Evolutionary conservation across 768 basidiomycete species (phyloP), one percentile per base, ranked within the genome.

Genomic region (Royoungia palumana): DNA sequence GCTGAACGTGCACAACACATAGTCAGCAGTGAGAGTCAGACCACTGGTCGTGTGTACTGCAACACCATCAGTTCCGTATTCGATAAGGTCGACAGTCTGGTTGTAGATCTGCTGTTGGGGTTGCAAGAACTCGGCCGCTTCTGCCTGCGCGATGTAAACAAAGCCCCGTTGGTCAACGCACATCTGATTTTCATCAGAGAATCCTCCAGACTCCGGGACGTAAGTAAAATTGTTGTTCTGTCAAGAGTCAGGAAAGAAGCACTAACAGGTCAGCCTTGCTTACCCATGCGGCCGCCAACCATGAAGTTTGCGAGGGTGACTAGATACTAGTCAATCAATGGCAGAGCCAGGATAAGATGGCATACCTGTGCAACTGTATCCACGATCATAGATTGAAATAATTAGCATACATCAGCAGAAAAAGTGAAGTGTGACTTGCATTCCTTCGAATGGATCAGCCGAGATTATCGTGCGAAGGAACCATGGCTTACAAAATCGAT

Each of bases 1-100:
- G 51, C 83, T 85, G 65, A 87, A 87, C 0, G 85, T 87, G 53
- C 78, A 79, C 24, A 87, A 59, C 3, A 77, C 81, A 60, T 83
- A 80, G 44, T 84, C 77, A 14, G 75, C 82, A 16, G 63, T 68
- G 20, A 85, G 55, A 2, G 35, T 65, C 25, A 64, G 52, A 1
- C 79, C 81, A 46, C 74, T 66, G 1, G 64, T 53, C 25, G 83
- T 68, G 14, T 70, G 69, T 27, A 87, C 75, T 1, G 62, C 66
- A 16, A 81, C 81, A 3, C 75, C 68, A 16, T 68, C 50, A n/a
- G 56, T 53, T 5, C 72, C 73, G 54, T 83, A 76, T 10, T 68
- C 59, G 50, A 87, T 74, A 5, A 55, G 61, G 32, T 64, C 66
- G 41, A 87, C 78, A 4, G 73, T 77, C 11, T 81, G 59, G 54